phyloP scores from a whole-genome alignment of 169 alveolate species.

The Theileria luwenshuni region DNA sequence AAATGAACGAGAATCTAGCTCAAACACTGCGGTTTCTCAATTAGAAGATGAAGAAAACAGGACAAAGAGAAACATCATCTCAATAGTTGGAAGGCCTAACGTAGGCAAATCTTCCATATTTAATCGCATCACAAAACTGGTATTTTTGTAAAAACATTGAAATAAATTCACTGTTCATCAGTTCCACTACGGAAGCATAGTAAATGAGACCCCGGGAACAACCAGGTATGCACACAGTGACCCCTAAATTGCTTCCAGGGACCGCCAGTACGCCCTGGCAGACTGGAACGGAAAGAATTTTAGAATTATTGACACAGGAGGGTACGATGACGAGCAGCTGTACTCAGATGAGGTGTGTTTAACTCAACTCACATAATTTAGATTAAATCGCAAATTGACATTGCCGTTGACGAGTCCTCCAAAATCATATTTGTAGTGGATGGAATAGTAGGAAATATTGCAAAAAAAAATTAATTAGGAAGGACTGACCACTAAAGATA shows the following conservation, averaged over 20 bases:
- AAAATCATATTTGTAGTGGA: slow-evolving; percentile 75
- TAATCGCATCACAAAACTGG: slow-evolving; percentile 75
- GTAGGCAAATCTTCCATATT: slow-evolving; percentile 80
- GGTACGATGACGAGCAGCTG: slow-evolving; percentile 67
- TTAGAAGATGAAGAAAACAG: not conserved
- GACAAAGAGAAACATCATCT: slow-evolving; percentile 31
- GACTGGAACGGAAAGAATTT: slow-evolving; percentile 78
- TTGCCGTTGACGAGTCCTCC: slow-evolving; percentile 71
- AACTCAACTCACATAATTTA: not conserved
- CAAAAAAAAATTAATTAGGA: slow-evolving; percentile 12
- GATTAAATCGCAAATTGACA: slow-evolving; percentile 33
- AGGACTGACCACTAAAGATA: slow-evolving; percentile 51
- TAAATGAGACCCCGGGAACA: slow-evolving; percentile 66
- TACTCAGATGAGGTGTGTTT: slow-evolving; percentile 65
- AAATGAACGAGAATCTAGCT: not conserved
- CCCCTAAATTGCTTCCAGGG: slow-evolving; percentile 33
- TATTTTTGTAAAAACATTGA: not conserved
- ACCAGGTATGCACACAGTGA: slow-evolving; percentile 53
- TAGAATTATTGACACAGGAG: slow-evolving; percentile 78
- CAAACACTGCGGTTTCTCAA: not conserved
- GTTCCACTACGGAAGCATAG: slow-evolving; percentile 80
- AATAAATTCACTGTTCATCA: not conserved
- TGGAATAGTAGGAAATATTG: slow-evolving; percentile 42
- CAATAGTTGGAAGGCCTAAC: slow-evolving; percentile 78
- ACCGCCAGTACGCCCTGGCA: slow-evolving; percentile 72